Conservation (phyloP, 1,284 basidiomycete species). For the Fistulinella staudtii region DNA sequence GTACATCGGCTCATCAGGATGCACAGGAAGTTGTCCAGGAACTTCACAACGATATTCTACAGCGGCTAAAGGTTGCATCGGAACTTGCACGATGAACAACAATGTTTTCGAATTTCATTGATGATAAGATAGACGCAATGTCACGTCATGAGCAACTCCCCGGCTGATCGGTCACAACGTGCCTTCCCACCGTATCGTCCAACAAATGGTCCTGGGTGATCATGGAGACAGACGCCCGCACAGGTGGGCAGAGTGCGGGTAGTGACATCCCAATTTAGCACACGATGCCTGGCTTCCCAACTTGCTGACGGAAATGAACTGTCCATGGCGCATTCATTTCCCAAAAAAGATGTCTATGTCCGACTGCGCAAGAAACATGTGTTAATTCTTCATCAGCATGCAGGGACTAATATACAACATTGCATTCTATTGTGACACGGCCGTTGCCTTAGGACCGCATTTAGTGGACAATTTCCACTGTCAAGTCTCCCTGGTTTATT, state of each 20-base stretch:
- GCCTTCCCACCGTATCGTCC: slow-evolving; percentile 24
- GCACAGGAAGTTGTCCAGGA: slow-evolving; percentile 48
- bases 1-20: slow-evolving; percentile 9
- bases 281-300: too few relatives aligned
- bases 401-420: slow-evolving; percentile 24
- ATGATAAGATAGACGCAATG: slow-evolving; percentile 13
- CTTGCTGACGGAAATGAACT: slow-evolving; percentile 19
- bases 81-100: slow-evolving; percentile 19
- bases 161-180: slow-evolving; percentile 1
- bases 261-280: too few relatives aligned
- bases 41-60: slow-evolving; percentile 42
- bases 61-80: slow-evolving; percentile 31
- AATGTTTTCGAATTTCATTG: slow-evolving; percentile 23
- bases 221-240: slow-evolving; percentile 6
- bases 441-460: slow-evolving; percentile 8
- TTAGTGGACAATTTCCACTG: slow-evolving; percentile 79
- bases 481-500: slow-evolving; percentile 84
- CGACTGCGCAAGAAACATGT: neutral
- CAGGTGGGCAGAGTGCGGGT: slow-evolving; percentile 9
- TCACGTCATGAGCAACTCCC: slow-evolving; percentile 2
- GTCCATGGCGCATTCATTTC: slow-evolving; percentile 1
- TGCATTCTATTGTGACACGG: slow-evolving; percentile 17
- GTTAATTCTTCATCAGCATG: slow-evolving; percentile 5
- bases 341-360: too few relatives aligned
- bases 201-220: slow-evolving; percentile 5